Conservation (phyloP, 306 rosid species). For the Morella rubra region DNA sequence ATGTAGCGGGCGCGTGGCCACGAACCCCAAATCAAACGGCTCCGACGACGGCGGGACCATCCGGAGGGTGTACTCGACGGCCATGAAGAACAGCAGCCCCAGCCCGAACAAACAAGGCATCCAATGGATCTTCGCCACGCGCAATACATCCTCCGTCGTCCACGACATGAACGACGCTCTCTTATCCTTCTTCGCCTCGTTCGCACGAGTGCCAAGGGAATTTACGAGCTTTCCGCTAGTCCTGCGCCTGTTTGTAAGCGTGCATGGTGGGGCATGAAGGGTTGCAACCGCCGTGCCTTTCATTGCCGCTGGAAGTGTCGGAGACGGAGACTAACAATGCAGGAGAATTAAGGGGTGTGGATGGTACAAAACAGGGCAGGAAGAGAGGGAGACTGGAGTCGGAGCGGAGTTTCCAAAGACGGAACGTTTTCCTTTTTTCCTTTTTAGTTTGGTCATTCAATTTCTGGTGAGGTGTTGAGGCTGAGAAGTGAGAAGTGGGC, state of each 20-base stretch:
- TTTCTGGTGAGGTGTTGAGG: not conserved
- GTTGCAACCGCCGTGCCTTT: conserved; percentile 46
- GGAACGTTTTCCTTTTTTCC: not conserved
- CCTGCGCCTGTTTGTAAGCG: conserved; percentile 14
- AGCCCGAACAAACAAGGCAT: conserved; percentile 64
- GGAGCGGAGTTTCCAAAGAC: conserved; percentile 56
- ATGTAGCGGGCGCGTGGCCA: conserved; percentile 63
- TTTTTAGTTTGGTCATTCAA: not conserved
- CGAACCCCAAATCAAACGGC: conserved; percentile 84
- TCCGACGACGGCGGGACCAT: conserved; percentile 83
- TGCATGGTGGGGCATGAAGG: not conserved
- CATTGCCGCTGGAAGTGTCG: conserved; percentile 25
- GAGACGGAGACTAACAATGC: not conserved
- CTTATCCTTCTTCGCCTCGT: conserved; percentile 23
- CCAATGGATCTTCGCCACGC: conserved; percentile 81
- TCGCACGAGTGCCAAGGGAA: too few relatives aligned
- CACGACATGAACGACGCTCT: conserved; percentile 63
- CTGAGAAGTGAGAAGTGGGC: not conserved
- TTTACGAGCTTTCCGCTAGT: not conserved
- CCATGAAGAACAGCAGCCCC: conserved; percentile 82
- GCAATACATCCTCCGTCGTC: conserved; percentile 50
- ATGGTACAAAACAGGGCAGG: not conserved
- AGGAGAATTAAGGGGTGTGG: not conserved
- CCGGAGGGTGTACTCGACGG: conserved; percentile 88
- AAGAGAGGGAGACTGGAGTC: not conserved